Evolutionary conservation across 371 early-diverging fungal species (phyloP).

Genomic region (Lichtheimia ornata): DNA sequence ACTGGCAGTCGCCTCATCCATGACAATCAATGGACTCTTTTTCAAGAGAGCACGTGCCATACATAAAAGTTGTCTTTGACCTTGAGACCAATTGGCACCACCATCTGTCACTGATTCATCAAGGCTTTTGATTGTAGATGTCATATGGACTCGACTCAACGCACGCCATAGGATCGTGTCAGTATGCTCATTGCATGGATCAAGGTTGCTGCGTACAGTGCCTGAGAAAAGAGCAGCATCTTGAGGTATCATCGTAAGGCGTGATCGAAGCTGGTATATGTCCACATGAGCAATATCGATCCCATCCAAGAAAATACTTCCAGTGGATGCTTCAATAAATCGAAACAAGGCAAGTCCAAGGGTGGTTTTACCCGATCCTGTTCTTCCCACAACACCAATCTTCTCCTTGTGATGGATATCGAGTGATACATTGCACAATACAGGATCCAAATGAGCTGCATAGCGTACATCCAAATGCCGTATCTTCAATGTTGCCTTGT

Average conservation of each 20-base stretch:
- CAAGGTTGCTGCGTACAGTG: slow-evolving; percentile 68
- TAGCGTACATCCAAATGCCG: slow-evolving; percentile 68
- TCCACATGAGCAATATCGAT: slow-evolving; percentile 76
- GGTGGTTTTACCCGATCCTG: slow-evolving; percentile 82
- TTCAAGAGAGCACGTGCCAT: slow-evolving; percentile 71
- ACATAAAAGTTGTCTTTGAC: slow-evolving; percentile 79
- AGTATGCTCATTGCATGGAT: slow-evolving; percentile 64
- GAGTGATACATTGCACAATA: slow-evolving; percentile 69
- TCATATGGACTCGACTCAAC: slow-evolving; percentile 55
- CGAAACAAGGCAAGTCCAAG: slow-evolving; percentile 77
- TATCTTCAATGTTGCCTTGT: background rate
- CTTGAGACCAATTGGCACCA: slow-evolving; percentile 71
- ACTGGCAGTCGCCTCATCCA: slow-evolving; percentile 65
- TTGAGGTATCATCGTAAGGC: slow-evolving; percentile 81
- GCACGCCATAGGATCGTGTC: slow-evolving; percentile 78
- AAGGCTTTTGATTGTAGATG: slow-evolving; percentile 17
- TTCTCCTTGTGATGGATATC: slow-evolving; percentile 67
- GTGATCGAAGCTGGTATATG: slow-evolving; percentile 68
- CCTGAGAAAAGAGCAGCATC: slow-evolving; percentile 87
- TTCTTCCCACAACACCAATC: slow-evolving; percentile 77
- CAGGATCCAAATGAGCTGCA: slow-evolving; percentile 64
- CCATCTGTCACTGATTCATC: slow-evolving; percentile 52
- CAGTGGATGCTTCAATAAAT: slow-evolving; percentile 71
- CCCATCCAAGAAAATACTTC: slow-evolving; percentile 76
- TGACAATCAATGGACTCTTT: slow-evolving; percentile 46